Evolutionary conservation across 768 basidiomycete genomes (phyloP), one percentile per base, ranked within the genome.

Genomic region (Hypholoma sublateritium): DNA sequence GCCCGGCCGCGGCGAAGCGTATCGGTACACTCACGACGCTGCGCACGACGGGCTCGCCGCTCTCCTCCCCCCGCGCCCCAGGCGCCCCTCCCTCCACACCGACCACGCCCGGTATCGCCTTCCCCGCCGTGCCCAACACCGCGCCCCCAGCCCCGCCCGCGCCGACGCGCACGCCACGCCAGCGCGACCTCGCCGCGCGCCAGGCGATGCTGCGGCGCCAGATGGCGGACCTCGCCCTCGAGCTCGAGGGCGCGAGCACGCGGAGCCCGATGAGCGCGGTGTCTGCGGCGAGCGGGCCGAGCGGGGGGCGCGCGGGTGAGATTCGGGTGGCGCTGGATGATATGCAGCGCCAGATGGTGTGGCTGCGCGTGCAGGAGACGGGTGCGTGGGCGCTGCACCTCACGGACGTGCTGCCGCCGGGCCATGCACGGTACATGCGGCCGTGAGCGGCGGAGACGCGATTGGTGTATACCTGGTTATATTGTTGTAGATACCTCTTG

Each of bases 281-380:
- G 37, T 22, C 39, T 14, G 39, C 53, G 41, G 41, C 44, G 36
- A 50, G 28, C 7, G 55, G 47, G 35, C 49, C 22, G 28, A 32
- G 28, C 9, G 42, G 49, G 3, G 43, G 51, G 25, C 42, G 35
- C 6, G 36, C 57, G 17, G 43, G 47, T 13, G 58, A 52, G 44
- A 53, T 50, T 2, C 51, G 35, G n/a, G 50, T 41, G 2, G 61
- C 62, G 36, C 45, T 68, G 51, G 65, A 58, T 24, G 64, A 68
- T 25, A 62, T 68, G 63, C 55, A 58, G 42, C 32, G 60, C 19
- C 59, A 65, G 61, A 62, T 68, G 58, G 56, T 61, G 56, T 68
- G 67, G 67, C 47, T 66, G 34, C 47, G 59, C 32, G 64, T 59
- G 19, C 60, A 65, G 39, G 62, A 63, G 59, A 37, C 61, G n/a